These are phyloP conservation scores for Phellinidium pouzarii DNA, from an alignment of 1,284 basidiomycete species.

Conservation along the genomic window DNA sequence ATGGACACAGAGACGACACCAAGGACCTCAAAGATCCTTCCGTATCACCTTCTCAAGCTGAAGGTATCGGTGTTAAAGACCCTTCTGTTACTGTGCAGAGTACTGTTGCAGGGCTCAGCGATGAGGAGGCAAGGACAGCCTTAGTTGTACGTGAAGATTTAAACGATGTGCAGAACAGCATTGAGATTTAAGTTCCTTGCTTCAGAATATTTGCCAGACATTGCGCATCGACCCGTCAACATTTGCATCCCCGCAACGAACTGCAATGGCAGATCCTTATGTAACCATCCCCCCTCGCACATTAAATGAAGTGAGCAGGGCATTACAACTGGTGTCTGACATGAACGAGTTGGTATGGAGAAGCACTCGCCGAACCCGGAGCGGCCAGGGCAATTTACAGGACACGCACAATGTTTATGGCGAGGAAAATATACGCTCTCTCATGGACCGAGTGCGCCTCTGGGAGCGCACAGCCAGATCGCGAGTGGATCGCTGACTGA, in stretches of 20 bases:
- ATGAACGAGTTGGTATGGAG: constrained; percentile 13
- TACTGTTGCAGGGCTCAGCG: not conserved
- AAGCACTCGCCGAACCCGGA: not conserved
- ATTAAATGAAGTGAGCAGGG: not conserved
- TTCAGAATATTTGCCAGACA: constrained; percentile 10
- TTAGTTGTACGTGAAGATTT: constrained; percentile 2
- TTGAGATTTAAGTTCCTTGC: not conserved
- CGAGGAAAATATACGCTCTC: constrained; percentile 13
- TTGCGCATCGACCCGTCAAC: constrained; percentile 1
- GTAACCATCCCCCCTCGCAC: not conserved
- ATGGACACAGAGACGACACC: not conserved
- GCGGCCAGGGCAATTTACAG: not conserved
- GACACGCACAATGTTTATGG: constrained; percentile 2
- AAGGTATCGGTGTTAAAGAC: not conserved
- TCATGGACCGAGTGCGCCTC: constrained; percentile 12
- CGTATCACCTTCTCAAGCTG: not conserved
- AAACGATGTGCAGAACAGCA: not conserved
- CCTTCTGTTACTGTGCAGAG: not conserved
- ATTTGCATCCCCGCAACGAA: not conserved
- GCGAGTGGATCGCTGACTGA: not conserved
- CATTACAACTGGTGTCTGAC: constrained; percentile 6
- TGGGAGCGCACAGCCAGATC: constrained; percentile 15
- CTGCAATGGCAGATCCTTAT: not conserved
- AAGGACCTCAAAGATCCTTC: not conserved
- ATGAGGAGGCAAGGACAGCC: constrained; percentile 2